Evolutionary conservation across 345 rosid species (phyloP).

Genomic region (Reutealis trisperma): DNA sequence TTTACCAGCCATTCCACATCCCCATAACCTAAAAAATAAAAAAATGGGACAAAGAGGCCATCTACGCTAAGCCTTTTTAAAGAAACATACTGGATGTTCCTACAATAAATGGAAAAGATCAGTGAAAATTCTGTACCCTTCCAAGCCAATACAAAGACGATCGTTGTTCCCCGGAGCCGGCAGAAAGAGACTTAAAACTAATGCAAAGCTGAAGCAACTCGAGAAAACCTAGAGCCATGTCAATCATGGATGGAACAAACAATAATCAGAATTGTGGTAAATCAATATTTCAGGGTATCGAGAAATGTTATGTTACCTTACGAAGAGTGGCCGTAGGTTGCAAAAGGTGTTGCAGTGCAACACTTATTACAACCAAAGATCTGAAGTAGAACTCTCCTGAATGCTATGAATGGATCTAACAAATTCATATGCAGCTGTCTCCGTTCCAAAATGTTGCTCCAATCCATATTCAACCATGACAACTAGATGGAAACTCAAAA

Average conservation of each 20-base stretch:
- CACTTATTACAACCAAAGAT: slow-evolving; percentile 64
- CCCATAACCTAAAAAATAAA: neutral
- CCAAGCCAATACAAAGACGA: slow-evolving; percentile 75
- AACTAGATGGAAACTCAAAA: slow-evolving; percentile 50
- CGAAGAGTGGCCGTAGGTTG: slow-evolving; percentile 89
- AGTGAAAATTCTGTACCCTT: slow-evolving; percentile 55
- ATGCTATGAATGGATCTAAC: slow-evolving; percentile 89
- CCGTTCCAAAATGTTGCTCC: slow-evolving; percentile 68
- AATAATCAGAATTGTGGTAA: slow-evolving; percentile 12
- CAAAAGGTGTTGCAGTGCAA: slow-evolving; percentile 70
- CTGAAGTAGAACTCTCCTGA: slow-evolving; percentile 82
- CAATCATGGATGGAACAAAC: slow-evolving; percentile 21
- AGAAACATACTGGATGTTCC: neutral
- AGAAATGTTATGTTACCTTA: slow-evolving; percentile 53
- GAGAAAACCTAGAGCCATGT: slow-evolving; percentile 85
- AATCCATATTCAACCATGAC: slow-evolving; percentile 67
- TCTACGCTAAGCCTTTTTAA: neutral
- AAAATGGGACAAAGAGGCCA: neutral
- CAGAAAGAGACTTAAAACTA: slow-evolving; percentile 75
- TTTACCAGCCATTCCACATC: neutral
- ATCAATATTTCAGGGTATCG: neutral
- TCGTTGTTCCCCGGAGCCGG: slow-evolving; percentile 43
- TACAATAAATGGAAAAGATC: slow-evolving; percentile 1
- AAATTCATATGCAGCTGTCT: slow-evolving; percentile 88
- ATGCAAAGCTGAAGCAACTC: slow-evolving; percentile 79